These are phyloP conservation scores for Stemphylium beticola DNA, from an alignment of 2,329 filamentous ascomycete species.

Conservation along the genomic window DNA sequence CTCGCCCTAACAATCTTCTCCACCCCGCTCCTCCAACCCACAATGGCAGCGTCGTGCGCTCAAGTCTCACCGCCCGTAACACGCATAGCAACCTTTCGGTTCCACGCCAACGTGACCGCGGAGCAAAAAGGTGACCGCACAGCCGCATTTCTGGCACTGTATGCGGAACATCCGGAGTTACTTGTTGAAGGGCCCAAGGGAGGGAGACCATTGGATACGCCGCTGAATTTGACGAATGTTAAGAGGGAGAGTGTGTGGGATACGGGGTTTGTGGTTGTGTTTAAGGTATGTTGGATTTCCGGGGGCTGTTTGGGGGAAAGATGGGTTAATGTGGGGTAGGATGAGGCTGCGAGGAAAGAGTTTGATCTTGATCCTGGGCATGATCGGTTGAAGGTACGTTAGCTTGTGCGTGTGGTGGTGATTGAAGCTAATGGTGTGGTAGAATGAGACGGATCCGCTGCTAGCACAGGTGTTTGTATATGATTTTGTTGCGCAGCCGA, in stretches of 20 bases:
- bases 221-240: conserved; percentile 29
- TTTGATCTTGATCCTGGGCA: conserved; percentile 34
- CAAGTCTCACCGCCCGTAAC: conserved; percentile 17
- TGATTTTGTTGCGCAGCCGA: conserved; percentile 34
- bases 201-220: conserved; percentile 29
- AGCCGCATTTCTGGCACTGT: conserved; percentile 29
- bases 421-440: background rate
- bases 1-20: background rate
- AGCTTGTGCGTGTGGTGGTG: background rate
- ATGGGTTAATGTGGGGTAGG: conserved; percentile 10
- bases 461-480: conserved; percentile 37
- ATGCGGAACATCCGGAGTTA: conserved; percentile 25
- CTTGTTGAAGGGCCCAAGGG: conserved; percentile 24
- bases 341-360: conserved; percentile 24
- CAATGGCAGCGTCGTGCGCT: background rate
- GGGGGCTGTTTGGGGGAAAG: background rate
- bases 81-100: conserved; percentile 33
- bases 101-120: conserved; percentile 19
- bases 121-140: conserved; percentile 31
- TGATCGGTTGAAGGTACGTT: conserved; percentile 33
- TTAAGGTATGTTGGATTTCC: conserved; percentile 25
- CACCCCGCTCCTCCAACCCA: background rate
- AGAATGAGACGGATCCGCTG: conserved; percentile 37
- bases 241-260: conserved; percentile 34
- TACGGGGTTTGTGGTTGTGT: conserved; percentile 33